These are phyloP conservation scores for Cyamopsis tetragonoloba DNA, from an alignment of 306 rosid genomes.

Conservation along the genomic window DNA sequence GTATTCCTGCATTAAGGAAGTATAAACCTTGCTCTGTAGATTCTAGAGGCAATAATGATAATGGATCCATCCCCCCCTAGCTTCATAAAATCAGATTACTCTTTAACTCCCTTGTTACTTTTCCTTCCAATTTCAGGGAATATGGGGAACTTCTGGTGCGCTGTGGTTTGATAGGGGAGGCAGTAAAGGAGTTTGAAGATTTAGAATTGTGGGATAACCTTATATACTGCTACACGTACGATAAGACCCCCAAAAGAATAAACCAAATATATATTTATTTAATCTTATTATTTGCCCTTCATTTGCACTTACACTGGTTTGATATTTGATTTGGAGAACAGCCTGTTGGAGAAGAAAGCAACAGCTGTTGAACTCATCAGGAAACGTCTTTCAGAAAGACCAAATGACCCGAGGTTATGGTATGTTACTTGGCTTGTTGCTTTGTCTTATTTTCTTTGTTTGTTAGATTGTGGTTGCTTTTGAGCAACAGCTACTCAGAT, in stretches of 20 bases:
- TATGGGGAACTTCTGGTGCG: conserved; percentile 86
- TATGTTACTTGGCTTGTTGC: conserved; percentile 34
- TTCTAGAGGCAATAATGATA: too few relatives aligned
- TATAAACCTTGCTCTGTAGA: conserved; percentile 33
- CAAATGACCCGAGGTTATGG: conserved; percentile 90
- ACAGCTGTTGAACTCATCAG: conserved; percentile 93
- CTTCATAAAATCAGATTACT: conserved; percentile 3
- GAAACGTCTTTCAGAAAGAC: conserved; percentile 68
- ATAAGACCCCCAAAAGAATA: conserved; percentile 9
- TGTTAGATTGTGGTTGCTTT: conserved; percentile 3
- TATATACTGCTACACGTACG: conserved; percentile 80
- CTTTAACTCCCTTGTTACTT: background rate
- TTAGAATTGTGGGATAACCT: conserved; percentile 97
- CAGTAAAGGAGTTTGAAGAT: conserved; percentile 79
- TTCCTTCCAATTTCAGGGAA: conserved; percentile 53
- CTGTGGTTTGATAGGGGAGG: conserved; percentile 93
- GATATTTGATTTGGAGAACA: conserved; percentile 33
- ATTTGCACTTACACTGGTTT: conserved; percentile 19
- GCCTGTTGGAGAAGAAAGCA: conserved; percentile 90
- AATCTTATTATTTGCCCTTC: background rate
- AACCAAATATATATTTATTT: background rate
- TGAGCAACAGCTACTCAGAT: background rate
- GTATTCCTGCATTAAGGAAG: conserved; percentile 84
- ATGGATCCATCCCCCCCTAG: too few relatives aligned
- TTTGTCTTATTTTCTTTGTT: conserved; percentile 14